Evolutionary conservation across 2,329 filamentous ascomycete genomes (phyloP).

Genomic region (Orbilia brochopaga): DNA sequence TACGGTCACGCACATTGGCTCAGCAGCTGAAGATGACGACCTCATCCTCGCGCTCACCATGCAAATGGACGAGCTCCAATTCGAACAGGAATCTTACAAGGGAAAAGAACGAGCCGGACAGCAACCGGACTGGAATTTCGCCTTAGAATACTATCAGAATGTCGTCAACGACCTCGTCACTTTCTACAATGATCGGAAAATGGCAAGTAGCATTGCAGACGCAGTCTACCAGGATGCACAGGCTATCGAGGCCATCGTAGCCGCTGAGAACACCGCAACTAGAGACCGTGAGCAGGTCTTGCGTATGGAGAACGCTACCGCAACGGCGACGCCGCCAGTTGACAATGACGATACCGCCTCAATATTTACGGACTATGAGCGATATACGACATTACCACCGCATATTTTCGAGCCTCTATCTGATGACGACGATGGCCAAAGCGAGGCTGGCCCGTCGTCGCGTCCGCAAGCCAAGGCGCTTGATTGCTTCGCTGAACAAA

Average conservation of each 20-base stretch:
- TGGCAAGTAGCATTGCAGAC: constrained; percentile 37
- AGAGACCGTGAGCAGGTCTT: constrained; percentile 32
- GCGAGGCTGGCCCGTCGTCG: constrained; percentile 6
- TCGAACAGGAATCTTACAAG: constrained; percentile 20
- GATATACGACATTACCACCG: neutral
- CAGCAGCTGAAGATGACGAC: constrained; percentile 14
- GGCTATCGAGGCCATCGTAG: constrained; percentile 9
- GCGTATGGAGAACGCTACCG: constrained; percentile 8
- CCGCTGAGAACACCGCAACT: constrained; percentile 6
- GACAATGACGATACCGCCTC: constrained; percentile 15
- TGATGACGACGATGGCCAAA: neutral
- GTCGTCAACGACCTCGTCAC: constrained; percentile 10
- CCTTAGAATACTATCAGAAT: constrained; percentile 27
- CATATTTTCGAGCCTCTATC: neutral
- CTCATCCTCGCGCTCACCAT: constrained; percentile 16
- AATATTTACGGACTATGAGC: constrained; percentile 22
- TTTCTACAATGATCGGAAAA: constrained; percentile 22
- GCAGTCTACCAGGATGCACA: constrained; percentile 21
- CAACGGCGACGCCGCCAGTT: neutral
- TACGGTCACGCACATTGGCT: neutral
- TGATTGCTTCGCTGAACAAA: constrained; percentile 11
- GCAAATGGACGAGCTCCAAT: constrained; percentile 28
- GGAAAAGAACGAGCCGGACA: constrained; percentile 19
- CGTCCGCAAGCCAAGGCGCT: constrained; percentile 9
- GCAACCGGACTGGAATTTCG: constrained; percentile 16